A percentile compares a stretch with the other conserved stretches of the same genome.
These are phyloP conservation scores for Allantophomopsis cytisporea DNA, from an alignment of 2,329 filamentous ascomycete genomes.

Conservation along the genomic window DNA sequence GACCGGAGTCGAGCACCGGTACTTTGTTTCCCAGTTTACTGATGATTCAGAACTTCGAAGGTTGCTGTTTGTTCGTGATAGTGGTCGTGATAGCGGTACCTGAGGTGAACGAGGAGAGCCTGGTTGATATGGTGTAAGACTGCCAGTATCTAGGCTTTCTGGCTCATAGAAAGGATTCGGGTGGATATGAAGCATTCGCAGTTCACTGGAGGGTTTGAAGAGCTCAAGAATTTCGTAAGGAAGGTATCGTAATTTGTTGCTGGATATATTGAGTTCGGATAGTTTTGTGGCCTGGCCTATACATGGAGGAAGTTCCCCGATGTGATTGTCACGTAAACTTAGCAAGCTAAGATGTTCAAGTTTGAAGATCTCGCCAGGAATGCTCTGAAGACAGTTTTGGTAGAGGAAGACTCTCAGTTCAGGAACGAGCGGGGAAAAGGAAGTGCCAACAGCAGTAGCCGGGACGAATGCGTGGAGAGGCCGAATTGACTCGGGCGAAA, in stretches of 20 bases:
- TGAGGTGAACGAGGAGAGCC: slow-evolving; percentile 3
- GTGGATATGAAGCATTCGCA: slow-evolving; percentile 39
- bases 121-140: slow-evolving; percentile 1
- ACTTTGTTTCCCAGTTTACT: slow-evolving; percentile 12
- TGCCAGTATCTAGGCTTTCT: slow-evolving; percentile 6
- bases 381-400: slow-evolving; percentile 37
- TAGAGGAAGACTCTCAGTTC: slow-evolving; percentile 47
- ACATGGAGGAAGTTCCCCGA: slow-evolving; percentile 44
- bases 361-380: slow-evolving; percentile 48
- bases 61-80: neutral
- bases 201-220: slow-evolving; percentile 27
- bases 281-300: slow-evolving; percentile 45
- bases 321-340: slow-evolving; percentile 49
- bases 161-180: slow-evolving; percentile 49
- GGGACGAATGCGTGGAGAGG: slow-evolving; percentile 38
- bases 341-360: slow-evolving; percentile 49
- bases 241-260: slow-evolving; percentile 45
- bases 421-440: slow-evolving; percentile 43
- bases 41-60: neutral
- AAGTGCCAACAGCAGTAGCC: slow-evolving; percentile 6
- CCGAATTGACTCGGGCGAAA: slow-evolving; percentile 43
- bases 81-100: slow-evolving; percentile 3
- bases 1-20: slow-evolving; percentile 14
- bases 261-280: slow-evolving; percentile 48
- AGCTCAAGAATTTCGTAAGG: slow-evolving; percentile 50